Conservation (phyloP, 176 grass and related monocot genomes). For the Ensete glaucum region DNA sequence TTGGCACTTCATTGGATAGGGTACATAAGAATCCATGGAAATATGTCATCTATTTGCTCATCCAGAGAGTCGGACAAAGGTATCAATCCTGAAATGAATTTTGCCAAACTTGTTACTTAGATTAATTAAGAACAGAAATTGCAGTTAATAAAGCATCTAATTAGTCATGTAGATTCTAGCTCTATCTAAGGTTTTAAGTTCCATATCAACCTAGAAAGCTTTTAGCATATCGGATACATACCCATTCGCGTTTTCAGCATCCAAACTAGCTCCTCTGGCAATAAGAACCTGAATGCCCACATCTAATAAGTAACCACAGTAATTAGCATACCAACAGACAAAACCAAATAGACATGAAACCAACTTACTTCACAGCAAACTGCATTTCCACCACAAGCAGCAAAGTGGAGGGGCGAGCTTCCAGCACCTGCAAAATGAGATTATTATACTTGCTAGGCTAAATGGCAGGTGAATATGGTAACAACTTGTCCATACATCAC, state of each 20-base stretch:
- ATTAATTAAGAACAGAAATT: background rate
- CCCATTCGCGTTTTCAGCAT: conserved; percentile 54
- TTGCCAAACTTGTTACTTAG: background rate
- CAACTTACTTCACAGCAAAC: conserved; percentile 79
- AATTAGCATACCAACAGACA: background rate
- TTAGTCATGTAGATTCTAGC: background rate
- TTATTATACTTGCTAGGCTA: background rate
- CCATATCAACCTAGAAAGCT: background rate
- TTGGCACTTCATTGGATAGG: no score
- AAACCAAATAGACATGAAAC: conserved; percentile 13
- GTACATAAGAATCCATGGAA: no score
- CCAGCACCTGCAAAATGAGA: conserved; percentile 58
- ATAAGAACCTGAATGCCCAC: conserved; percentile 62
- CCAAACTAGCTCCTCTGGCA: conserved; percentile 64
- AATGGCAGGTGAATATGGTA: background rate
- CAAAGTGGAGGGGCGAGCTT: conserved; percentile 88
- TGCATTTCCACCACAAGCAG: conserved; percentile 83
- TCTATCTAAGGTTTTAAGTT: no score
- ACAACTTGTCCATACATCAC: background rate
- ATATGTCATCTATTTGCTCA: no score
- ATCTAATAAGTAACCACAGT: conserved; percentile 12
- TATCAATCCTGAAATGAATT: no score
- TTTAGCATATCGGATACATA: conserved; percentile 23
- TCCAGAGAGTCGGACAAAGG: no score
- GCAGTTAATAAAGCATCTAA: background rate